A percentile compares a stretch with the other conserved stretches of the same genome.
phyloP scores from a whole-genome alignment of 495 filamentous ascomycete genomes.

The Penicillium mononematosum region DNA sequence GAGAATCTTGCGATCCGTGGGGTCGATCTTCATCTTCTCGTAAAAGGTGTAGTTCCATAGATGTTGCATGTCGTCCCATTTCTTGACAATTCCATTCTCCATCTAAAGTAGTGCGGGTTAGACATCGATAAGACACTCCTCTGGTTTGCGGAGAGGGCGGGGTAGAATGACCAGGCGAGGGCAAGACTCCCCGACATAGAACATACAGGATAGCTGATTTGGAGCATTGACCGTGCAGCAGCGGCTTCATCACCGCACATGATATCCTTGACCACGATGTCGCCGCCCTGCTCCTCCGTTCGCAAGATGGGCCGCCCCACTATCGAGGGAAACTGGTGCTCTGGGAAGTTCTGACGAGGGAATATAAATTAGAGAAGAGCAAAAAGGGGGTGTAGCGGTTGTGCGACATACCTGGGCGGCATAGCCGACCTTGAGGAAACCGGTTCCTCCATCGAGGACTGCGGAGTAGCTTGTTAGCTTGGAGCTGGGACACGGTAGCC shows the following conservation, averaged over 20 bases:
- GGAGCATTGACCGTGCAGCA: constrained; percentile 90
- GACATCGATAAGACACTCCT: constrained; percentile 29
- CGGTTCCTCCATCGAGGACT: constrained; percentile 99
- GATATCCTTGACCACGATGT: constrained; percentile 93
- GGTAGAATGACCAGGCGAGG: constrained; percentile 19
- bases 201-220: constrained; percentile 90
- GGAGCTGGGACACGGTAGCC: constrained; percentile 30
- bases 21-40: constrained; percentile 93
- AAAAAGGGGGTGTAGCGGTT: constrained; percentile 3
- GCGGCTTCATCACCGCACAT: constrained; percentile 99
- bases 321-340: constrained; percentile 97
- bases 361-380: constrained; percentile 15
- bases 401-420: constrained; percentile 67
- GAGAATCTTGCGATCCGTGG: constrained; percentile 92
- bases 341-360: constrained; percentile 80
- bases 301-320: constrained; percentile 97
- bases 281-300: constrained; percentile 79
- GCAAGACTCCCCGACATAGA: constrained; percentile 15
- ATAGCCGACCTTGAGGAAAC: constrained; percentile 99
- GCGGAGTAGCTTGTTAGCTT: constrained; percentile 33
- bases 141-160: constrained; percentile 27
- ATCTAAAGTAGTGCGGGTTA: constrained; percentile 55
- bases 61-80: constrained; percentile 99
- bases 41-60: constrained; percentile 98
- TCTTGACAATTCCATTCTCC: constrained; percentile 99